Evolutionary conservation across 23 red algal species (phyloP).

Genomic region (Porphyridium purpureum): DNA sequence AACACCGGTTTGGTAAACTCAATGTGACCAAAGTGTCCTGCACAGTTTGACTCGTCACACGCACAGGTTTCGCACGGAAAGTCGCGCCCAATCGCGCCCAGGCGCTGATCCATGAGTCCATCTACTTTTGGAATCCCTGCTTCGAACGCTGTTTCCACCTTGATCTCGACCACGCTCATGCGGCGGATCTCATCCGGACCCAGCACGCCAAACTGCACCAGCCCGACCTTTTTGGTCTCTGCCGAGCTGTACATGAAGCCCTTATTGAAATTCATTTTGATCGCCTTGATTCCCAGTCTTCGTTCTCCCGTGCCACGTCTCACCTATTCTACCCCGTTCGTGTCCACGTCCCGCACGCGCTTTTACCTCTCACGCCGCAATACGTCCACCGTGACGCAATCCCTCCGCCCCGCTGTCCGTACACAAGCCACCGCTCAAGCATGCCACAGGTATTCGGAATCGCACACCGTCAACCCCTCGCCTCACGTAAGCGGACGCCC

Average conservation of each 20-base stretch:
- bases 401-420: no score
- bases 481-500: no score
- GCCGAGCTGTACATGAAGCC: slow-evolving; percentile 27
- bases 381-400: no score
- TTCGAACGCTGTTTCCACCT: slow-evolving; percentile 79
- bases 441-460: no score
- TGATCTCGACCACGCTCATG: slow-evolving; percentile 80
- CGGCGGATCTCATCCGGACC: slow-evolving; percentile 79
- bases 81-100: slow-evolving; percentile 60
- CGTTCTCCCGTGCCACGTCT: no score
- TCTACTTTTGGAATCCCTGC: slow-evolving; percentile 52
- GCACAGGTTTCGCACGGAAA: slow-evolving; percentile 87
- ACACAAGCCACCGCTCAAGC: no score
- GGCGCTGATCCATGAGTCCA: slow-evolving; percentile 77
- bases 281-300: no score
- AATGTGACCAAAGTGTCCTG: slow-evolving; percentile 96
- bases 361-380: no score
- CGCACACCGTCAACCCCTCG: no score
- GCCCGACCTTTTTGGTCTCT: slow-evolving; percentile 23
- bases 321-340: no score
- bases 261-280: no score
- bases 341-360: no score
- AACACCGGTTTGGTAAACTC: slow-evolving; percentile 89
- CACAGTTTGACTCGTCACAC: slow-evolving; percentile 50
- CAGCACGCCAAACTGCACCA: slow-evolving; percentile 73